Evolutionary conservation across 805 yeast species (phyloP).

Genomic region (Ogataea nakhonphanomensis): DNA sequence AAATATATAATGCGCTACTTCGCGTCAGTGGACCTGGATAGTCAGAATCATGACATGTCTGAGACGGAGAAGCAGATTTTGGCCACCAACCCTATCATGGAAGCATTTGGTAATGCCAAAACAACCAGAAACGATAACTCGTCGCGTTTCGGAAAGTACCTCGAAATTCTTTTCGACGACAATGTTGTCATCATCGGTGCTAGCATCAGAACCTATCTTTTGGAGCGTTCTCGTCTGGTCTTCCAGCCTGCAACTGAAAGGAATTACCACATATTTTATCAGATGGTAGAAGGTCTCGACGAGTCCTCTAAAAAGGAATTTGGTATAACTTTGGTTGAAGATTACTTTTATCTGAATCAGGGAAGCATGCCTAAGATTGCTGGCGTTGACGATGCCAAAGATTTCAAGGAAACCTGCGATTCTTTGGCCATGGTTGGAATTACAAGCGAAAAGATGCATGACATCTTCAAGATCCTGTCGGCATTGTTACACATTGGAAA

Average conservation of each 20-base stretch:
- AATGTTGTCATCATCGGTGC: constrained; percentile 87
- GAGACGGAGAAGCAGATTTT: constrained; percentile 90
- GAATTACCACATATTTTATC: constrained; percentile 94
- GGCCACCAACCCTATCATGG: constrained; percentile 97
- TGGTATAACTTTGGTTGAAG: constrained; percentile 60
- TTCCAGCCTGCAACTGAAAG: constrained; percentile 90
- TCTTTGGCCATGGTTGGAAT: constrained; percentile 83
- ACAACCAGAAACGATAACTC: constrained; percentile 97
- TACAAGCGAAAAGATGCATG: constrained; percentile 49
- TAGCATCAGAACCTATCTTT: constrained; percentile 82
- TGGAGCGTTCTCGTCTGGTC: constrained; percentile 91
- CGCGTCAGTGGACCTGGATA: constrained; percentile 78
- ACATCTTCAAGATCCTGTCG: constrained; percentile 76
- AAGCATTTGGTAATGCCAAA: constrained; percentile 97
- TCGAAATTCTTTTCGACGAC: constrained; percentile 82
- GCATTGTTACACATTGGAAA: constrained; percentile 92
- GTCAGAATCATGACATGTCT: constrained; percentile 61
- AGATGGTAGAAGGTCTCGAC: constrained; percentile 70
- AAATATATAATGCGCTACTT: constrained; percentile 96
- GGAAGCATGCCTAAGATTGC: constrained; percentile 71
- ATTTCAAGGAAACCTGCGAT: constrained; percentile 68
- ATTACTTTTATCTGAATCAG: constrained; percentile 81
- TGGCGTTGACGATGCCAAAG: constrained; percentile 79
- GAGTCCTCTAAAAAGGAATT: constrained; percentile 53
- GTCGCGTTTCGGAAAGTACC: constrained; percentile 93